Evolutionary conservation across 495 filamentous ascomycete species (phyloP), one percentile per base, ranked within the genome.

Genomic region (Tricharina praecox): DNA sequence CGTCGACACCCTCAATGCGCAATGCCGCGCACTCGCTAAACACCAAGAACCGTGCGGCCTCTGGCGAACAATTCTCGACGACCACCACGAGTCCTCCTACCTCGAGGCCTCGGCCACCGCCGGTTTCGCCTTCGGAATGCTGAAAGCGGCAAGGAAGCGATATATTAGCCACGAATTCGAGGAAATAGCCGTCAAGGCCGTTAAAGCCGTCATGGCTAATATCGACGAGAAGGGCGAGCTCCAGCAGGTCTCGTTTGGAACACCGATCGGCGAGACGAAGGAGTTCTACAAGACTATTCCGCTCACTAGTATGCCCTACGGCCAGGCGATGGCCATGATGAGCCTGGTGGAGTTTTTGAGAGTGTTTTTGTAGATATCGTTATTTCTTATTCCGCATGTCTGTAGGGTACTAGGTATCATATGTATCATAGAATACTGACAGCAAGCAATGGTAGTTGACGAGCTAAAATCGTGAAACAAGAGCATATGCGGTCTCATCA

Each of bases 291-390:
- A 75, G 60, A 65, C 74, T 36, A 82, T 85, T 52, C 70, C 71
- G 0, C 53, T 73, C 3, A 85, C 81, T 0, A 73, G 73, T 36
- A 85, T 85, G 80, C 80, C 78, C 20, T 83, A 82, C 55, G 80
- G 80, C 1, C 80, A 83, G 58, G 77, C 79, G 0, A 83, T 84
- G 79, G 78, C 77, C 1, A 78, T 81, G 24, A 78, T 82, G 71
- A 75, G 75, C 0, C 55, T 82, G 46, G 77, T 71, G 8, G 79
- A 84, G 60, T 76, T 77, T 48, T 53, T 79, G 50, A 64, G 77
- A 43, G 69, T 69, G 19, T 78, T 68, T 35, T 70, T 73, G 32
- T 61, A 56, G n/a, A n/a, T n/a, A n/a, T n/a, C n/a, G n/a, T n/a
- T n/a, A n/a, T n/a, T n/a, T n/a, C n/a, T n/a, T n/a, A n/a, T n/a